A percentile compares a stretch with the other conserved stretches of the same genome.
phyloP scores from a whole-genome alignment of 2,329 filamentous ascomycete genomes.

The Fusarium sp. region DNA sequence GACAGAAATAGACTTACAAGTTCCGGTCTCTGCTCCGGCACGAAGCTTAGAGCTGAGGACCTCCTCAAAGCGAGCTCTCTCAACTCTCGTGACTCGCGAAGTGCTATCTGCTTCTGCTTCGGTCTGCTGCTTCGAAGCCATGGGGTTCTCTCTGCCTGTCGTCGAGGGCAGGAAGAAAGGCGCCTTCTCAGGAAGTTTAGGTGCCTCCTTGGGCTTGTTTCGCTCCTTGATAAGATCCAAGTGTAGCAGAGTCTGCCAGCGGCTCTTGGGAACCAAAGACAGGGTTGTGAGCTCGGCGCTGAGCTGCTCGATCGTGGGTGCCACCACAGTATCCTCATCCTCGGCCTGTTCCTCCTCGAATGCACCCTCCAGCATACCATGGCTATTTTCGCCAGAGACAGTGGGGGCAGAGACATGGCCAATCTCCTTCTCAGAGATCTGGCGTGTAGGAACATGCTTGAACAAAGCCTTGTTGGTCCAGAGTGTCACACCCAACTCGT shows the following conservation, averaged over 20 bases:
- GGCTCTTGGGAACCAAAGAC: constrained; percentile 87
- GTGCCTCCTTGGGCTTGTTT: constrained; percentile 93
- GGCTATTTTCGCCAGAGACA: constrained; percentile 84
- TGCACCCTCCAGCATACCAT: constrained; percentile 80
- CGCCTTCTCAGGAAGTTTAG: constrained; percentile 92
- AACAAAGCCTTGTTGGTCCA: constrained; percentile 97
- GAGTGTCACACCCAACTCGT: constrained; percentile 87
- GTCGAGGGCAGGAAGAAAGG: constrained; percentile 92
- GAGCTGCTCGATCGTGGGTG: constrained; percentile 79
- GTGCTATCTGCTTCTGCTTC: constrained; percentile 60
- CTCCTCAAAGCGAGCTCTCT: constrained; percentile 69
- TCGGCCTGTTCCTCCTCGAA: constrained; percentile 71
- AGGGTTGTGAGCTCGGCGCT: constrained; percentile 87
- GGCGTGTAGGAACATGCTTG: constrained; percentile 86
- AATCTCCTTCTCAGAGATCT: constrained; percentile 84
- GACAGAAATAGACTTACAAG: constrained; percentile 68
- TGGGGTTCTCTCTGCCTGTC: constrained; percentile 60
- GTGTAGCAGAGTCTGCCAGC: constrained; percentile 95
- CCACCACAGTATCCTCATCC: constrained; percentile 66
- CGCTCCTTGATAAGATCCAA: constrained; percentile 92
- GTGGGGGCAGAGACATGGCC: constrained; percentile 76
- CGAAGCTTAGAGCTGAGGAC: constrained; percentile 70
- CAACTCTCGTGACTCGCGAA: constrained; percentile 78
- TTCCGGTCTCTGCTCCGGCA: constrained; percentile 64
- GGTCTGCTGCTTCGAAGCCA: constrained; percentile 53